Evolutionary conservation across 768 basidiomycete species (phyloP).

Genomic region (Lepiota venenata): DNA sequence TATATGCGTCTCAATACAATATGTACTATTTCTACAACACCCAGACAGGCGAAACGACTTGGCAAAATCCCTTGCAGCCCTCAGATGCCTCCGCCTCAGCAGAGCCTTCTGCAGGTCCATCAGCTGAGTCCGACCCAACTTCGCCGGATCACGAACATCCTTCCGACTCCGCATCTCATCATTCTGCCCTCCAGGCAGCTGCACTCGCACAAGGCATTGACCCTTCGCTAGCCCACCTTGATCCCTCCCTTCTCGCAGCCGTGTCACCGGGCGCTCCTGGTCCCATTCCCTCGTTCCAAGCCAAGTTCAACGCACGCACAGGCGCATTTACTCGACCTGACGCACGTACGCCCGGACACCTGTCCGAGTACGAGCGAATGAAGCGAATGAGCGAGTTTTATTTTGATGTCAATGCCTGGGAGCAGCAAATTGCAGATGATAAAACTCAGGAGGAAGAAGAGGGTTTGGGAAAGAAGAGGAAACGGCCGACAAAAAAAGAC

Average conservation of each 20-base stretch:
- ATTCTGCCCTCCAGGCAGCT: conserved; percentile 60
- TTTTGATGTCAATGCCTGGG: conserved; percentile 83
- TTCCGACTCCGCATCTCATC: conserved; percentile 29
- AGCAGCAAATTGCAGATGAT: conserved; percentile 57
- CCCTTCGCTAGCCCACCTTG: conserved; percentile 75
- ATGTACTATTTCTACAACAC: conserved; percentile 86
- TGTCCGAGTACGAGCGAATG: conserved; percentile 79
- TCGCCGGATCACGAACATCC: conserved; percentile 7
- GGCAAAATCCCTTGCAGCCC: conserved; percentile 70
- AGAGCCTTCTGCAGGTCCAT: conserved; percentile 13
- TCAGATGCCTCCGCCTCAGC: conserved; percentile 13
- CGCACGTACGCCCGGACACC: conserved; percentile 67
- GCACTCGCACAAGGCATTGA: conserved; percentile 81
- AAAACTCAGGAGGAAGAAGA: conserved; percentile 42
- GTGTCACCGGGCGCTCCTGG: conserved; percentile 26
- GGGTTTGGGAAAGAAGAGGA: conserved; percentile 65
- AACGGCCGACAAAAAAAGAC: conserved; percentile 79
- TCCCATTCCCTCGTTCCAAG: conserved; percentile 48
- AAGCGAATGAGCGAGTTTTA: conserved; percentile 87
- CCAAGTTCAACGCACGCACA: conserved; percentile 81
- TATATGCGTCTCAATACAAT: conserved; percentile 73
- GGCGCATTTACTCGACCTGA: conserved; percentile 68
- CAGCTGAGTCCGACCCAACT: conserved; percentile 13
- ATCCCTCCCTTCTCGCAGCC: conserved; percentile 56
- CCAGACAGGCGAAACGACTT: conserved; percentile 75